Conservation (phyloP, 1,139 yeast genomes). For the Saccharomyces hybrid region DNA sequence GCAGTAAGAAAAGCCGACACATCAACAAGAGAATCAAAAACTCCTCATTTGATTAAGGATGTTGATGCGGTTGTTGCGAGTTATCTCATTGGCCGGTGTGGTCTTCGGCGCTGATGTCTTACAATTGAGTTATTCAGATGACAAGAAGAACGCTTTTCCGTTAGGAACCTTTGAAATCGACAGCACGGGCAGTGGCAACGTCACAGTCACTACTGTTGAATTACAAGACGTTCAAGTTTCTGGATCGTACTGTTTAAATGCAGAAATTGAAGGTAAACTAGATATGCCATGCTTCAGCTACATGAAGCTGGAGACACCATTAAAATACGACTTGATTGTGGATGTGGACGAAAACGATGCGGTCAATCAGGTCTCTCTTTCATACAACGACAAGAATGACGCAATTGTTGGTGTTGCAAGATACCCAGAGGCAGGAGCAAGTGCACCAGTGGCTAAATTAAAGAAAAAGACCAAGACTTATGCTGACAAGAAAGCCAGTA, state of each 20-base stretch:
- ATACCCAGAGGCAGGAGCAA: constrained; percentile 17
- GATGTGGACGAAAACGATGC: constrained; percentile 12
- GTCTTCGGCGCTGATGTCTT: neutral
- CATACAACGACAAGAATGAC: constrained; percentile 9
- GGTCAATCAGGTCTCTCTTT: constrained; percentile 11
- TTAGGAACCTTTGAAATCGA: neutral
- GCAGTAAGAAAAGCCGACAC: neutral
- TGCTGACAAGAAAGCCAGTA: constrained; percentile 23
- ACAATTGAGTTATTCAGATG: neutral
- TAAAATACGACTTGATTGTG: constrained; percentile 4
- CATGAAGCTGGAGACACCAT: neutral
- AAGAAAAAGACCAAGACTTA: constrained; percentile 29
- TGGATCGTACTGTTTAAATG: constrained; percentile 3
- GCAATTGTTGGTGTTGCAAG: constrained; percentile 14
- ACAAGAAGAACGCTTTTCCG: neutral
- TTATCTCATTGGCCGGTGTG: neutral
- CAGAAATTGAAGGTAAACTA: neutral
- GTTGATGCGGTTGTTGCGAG: neutral
- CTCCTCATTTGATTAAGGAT: neutral
- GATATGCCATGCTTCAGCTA: constrained; percentile 5
- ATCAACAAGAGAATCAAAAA: neutral
- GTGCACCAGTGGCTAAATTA: constrained; percentile 19
- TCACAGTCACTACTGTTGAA: neutral
- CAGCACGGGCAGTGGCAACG: neutral
- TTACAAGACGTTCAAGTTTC: neutral